Evolutionary conservation across 306 rosid species (phyloP), one percentile per base, ranked within the genome.

Genomic region (Quercus engelmannii): DNA sequence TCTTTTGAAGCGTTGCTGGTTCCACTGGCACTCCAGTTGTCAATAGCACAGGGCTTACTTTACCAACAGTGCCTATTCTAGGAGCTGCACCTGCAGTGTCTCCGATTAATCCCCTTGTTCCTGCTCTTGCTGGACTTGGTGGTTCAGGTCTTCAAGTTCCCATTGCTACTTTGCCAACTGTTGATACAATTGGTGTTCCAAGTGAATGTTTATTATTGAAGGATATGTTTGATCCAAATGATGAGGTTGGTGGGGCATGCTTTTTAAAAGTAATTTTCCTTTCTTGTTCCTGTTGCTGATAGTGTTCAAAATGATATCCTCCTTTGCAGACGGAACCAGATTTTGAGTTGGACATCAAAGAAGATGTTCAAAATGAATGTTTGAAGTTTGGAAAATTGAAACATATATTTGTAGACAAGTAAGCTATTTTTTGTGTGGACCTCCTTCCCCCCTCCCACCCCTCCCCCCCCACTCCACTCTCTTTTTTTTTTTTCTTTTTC

Each of bases 281-380:
- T 55, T 35, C 17, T 0, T 56, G 56, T 25, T 74, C 67, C 21
- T 58, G 14, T 35, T 80, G 65, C 52, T 73, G 55, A 73, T 84
- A 62, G 26, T 74, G 30, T 76, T 73, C 33, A 10, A 71, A 52
- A 52, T 63, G 69, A 62, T 76, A 20, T 2, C 52, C 80, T 69
- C 35, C 77, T 73, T 75, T 81, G 88, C 90, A 95, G 98, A 80
- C 83, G 74, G 98, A 95, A 76, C 93, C 97, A 1, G 83, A 90
- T 76, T 91, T 95, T 74, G 98, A 95, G 52, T 77, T 93, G 85
- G 99, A 95, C 79, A 90, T 95, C 46, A 89, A 89, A 86, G 99
- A 95, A 63, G 99, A 95, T 38, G 99, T 93, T 73, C 89, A 88
- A 82, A 98, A 93, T 52, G 99, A 95, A 74, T 90, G 98, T 89